Evolutionary conservation across 805 yeast genomes (phyloP), one percentile per base, ranked within the genome.

Genomic region (Candida tallmaniae): DNA sequence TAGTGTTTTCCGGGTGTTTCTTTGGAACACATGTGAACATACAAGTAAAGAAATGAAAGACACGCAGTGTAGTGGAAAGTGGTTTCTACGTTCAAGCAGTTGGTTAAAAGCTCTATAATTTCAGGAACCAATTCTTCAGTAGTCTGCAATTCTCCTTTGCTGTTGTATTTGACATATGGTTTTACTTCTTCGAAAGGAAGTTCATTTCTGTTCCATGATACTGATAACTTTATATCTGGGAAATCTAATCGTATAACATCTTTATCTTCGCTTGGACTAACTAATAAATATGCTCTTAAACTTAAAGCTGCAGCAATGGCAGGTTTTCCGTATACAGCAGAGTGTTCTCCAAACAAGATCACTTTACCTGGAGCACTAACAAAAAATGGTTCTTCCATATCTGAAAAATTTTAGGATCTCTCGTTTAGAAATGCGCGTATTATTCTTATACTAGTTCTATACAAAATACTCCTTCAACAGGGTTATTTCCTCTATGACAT

Each of bases 291-390:
- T 0, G 97, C 84, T 49, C 96, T 73, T 38, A 93, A 65, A 5
- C 93, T 81, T 7, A 90, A 73, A 4, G 96, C 93, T 0, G 97
- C 97, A 2, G 98, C 97, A 34, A 93, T 84, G 9, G 97, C 97
- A 1, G 96, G 96, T 64, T 80, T 84, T 29, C 84, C 80, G 54
- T 84, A 85, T 0, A 93, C 98, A 2, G 94, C 97, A 6, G 97
- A 84, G 52, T 93, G 98, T 54, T 93, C 98, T 15, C 98, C 98
- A 56, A 89, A 93, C 23, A 93, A 70, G 47, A 93, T 93, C 29
- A 88, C 95, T 52, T 93, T 93, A 4, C 98, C 98, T 0, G 98
- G 98, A 1, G 98, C 93, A 35, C 96, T 84, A 2, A 87, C 85
- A 32, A 77, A 60, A 56, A 89, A 86, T 9, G 44, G 32, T 24